A percentile compares a stretch with the other conserved stretches of the same genome.
Conservation (phyloP, 805 yeast genomes). For the Ogataea philodendri region DNA sequence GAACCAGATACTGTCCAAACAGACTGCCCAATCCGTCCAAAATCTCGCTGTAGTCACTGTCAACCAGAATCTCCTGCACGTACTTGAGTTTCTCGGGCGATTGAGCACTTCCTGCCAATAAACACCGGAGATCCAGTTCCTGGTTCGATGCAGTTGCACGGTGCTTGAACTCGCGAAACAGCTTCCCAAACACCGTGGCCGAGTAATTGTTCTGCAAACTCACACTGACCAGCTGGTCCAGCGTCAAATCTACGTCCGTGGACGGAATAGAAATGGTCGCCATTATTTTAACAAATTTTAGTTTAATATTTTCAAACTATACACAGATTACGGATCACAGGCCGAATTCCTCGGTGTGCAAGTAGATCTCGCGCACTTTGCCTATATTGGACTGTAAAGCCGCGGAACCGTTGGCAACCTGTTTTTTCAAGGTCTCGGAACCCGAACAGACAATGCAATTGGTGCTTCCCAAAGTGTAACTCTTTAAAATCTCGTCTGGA, state of each 20-base stretch:
- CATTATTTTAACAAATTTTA: no score
- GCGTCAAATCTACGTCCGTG: conserved; percentile 21
- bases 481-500: conserved; percentile 17
- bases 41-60: conserved; percentile 26
- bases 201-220: conserved; percentile 25
- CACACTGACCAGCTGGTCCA: conserved; percentile 23
- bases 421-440: conserved; percentile 38
- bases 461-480: conserved; percentile 31
- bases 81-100: conserved; percentile 28
- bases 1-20: conserved; percentile 20
- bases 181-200: conserved; percentile 27
- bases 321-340: no score
- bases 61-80: conserved; percentile 29
- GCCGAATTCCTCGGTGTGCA: conserved; percentile 53
- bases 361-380: conserved; percentile 42
- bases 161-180: conserved; percentile 30
- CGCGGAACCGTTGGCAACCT: conserved; percentile 41
- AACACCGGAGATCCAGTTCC: conserved; percentile 20
- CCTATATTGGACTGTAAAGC: conserved; percentile 38
- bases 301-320: no score
- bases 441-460: conserved; percentile 49
- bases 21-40: conserved; percentile 26
- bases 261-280: conserved; percentile 23
- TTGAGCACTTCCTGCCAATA: conserved; percentile 19
- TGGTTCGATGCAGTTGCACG: conserved; percentile 9